phyloP scores from a whole-genome alignment of 306 rosid genomes.

The Cicer chorassanicum region DNA sequence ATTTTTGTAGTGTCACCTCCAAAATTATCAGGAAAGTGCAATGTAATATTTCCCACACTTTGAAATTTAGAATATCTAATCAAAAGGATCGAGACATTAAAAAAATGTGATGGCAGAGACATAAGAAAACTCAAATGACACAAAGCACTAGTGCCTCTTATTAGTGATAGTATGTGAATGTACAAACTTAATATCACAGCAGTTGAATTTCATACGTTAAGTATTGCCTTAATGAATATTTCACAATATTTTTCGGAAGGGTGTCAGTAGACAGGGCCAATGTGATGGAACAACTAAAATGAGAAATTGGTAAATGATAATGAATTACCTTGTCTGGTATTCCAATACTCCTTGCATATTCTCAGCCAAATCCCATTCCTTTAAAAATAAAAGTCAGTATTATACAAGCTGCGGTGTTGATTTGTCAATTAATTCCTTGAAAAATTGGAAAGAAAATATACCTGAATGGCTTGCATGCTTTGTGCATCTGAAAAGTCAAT shows the following conservation, averaged over 20 bases:
- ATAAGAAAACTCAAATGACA: slow-evolving; percentile 30
- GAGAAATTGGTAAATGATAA: slow-evolving; percentile 26
- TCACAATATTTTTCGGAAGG: not conserved
- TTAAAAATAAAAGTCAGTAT: slow-evolving; percentile 39
- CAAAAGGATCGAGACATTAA: slow-evolving; percentile 39
- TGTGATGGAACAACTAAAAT: slow-evolving; percentile 22
- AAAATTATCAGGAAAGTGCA: slow-evolving; percentile 91
- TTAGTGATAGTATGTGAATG: slow-evolving; percentile 10
- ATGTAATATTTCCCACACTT: slow-evolving; percentile 85
- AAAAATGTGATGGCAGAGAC: slow-evolving; percentile 5
- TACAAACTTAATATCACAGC: slow-evolving; percentile 6
- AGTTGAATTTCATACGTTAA: slow-evolving; percentile 22
- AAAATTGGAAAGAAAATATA: slow-evolving; percentile 46
- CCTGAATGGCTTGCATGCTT: slow-evolving; percentile 97
- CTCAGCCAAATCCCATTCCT: slow-evolving; percentile 99
- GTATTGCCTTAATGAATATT: not conserved
- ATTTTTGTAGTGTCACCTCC: slow-evolving; percentile 85
- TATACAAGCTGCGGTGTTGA: slow-evolving; percentile 39
- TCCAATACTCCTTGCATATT: slow-evolving; percentile 92
- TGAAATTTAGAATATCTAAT: slow-evolving; percentile 91
- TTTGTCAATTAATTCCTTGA: slow-evolving; percentile 41
- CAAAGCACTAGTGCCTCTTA: not conserved
- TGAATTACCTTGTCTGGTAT: slow-evolving; percentile 90
- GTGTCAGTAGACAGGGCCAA: slow-evolving; percentile 16
- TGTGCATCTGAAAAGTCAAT: slow-evolving; percentile 98